Conservation (phyloP, 371 early-diverging fungal genomes). For the Mortierella sp. region DNA sequence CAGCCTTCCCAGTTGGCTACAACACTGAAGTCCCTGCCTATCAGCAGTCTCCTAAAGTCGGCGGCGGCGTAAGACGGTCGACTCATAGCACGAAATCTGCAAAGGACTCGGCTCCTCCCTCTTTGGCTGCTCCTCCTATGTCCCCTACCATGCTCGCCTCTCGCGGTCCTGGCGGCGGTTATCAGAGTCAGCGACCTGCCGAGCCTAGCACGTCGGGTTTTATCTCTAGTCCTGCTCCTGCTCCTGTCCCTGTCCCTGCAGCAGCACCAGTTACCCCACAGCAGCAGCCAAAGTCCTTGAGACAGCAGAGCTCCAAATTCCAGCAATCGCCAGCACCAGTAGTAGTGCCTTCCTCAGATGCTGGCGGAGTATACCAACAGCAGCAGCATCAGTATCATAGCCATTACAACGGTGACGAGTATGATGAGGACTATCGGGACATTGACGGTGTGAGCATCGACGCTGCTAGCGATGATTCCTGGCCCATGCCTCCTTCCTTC, state of each 20-base stretch:
- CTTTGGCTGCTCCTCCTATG: background rate
- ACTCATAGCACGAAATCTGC: constrained; percentile 3
- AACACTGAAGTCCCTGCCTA: background rate
- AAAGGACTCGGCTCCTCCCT: constrained; percentile 1
- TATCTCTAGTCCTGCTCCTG: background rate
- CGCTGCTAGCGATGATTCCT: constrained; percentile 29
- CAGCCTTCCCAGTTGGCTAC: constrained; percentile 16
- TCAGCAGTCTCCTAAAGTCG: constrained; percentile 9
- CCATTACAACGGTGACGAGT: background rate
- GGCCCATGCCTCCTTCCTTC: constrained; percentile 45
- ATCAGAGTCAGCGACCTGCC: constrained; percentile 19
- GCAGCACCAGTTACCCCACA: constrained; percentile 6
- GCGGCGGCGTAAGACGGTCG: constrained; percentile 4
- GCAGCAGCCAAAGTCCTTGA: background rate
- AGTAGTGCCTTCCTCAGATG: background rate
- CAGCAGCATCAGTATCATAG: background rate
- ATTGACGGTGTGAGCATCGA: constrained; percentile 30
- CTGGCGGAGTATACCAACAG: background rate
- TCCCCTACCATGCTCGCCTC: constrained; percentile 16
- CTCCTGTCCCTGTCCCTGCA: background rate
- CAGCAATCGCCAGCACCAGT: background rate
- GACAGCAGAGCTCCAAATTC: constrained; percentile 3
- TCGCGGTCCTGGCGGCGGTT: constrained; percentile 40
- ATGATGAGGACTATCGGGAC: background rate
- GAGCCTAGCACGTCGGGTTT: background rate